phyloP scores from a whole-genome alignment of 148 eudicot genomes.

The Rheum nobile region DNA sequence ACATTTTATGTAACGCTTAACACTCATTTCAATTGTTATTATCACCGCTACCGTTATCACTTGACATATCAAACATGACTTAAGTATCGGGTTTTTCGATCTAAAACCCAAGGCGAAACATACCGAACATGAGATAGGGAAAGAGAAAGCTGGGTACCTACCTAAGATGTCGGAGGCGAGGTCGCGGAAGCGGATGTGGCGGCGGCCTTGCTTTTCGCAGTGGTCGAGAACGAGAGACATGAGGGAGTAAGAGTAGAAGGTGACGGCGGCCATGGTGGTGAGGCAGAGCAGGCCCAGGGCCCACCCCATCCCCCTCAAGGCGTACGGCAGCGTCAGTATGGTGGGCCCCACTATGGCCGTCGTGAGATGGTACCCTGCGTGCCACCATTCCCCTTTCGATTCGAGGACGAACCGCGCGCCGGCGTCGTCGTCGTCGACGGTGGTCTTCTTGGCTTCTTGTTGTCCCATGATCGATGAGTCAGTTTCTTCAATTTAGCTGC shows the following conservation, averaged over 20 bases:
- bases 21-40: too few relatives aligned
- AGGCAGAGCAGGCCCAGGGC: conserved; percentile 58
- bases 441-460: too few relatives aligned
- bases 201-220: conserved; percentile 80
- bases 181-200: conserved; percentile 92
- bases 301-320: conserved; percentile 88
- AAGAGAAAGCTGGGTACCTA: conserved; percentile 8
- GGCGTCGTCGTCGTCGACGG: conserved; percentile 49
- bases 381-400: conserved; percentile 96
- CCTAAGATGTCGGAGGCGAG: conserved; percentile 88
- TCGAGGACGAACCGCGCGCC: conserved; percentile 86
- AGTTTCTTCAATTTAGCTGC: too few relatives aligned
- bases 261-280: conserved; percentile 71
- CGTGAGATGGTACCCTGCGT: conserved; percentile 87
- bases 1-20: too few relatives aligned
- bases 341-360: conserved; percentile 98
- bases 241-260: conserved; percentile 73
- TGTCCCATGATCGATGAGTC: too few relatives aligned
- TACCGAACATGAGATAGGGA: too few relatives aligned
- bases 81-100: too few relatives aligned
- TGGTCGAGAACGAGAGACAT: conserved; percentile 85
- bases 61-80: too few relatives aligned
- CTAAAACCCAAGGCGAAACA: too few relatives aligned
- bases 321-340: conserved; percentile 73
- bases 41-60: too few relatives aligned